A percentile compares a stretch with the other conserved stretches of the same genome.
Evolutionary conservation across 2,329 filamentous ascomycete species (phyloP).

Genomic region (Myotisia sp.): DNA sequence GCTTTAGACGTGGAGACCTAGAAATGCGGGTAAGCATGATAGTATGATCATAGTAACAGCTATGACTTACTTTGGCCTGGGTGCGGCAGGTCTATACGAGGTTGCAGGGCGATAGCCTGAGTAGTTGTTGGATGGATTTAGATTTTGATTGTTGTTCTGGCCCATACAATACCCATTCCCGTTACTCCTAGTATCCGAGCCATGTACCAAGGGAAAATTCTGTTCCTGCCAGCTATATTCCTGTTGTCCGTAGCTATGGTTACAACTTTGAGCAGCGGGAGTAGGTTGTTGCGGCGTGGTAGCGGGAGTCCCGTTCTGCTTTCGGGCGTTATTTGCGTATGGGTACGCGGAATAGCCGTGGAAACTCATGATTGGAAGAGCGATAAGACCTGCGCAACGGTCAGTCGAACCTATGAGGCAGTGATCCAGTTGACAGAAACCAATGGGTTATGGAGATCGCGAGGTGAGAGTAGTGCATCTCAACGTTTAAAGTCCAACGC

Average conservation of each 20-base stretch:
- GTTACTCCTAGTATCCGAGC: constrained; percentile 2
- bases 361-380: too few species aligned
- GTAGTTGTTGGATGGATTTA: constrained; percentile 4
- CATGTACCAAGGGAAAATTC: constrained; percentile 2
- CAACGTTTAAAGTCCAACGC: too few species aligned
- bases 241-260: constrained; percentile 8
- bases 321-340: not conserved
- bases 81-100: not conserved
- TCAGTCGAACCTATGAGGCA: too few species aligned
- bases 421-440: too few species aligned
- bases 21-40: too few species aligned
- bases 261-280: constrained; percentile 4
- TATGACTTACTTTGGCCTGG: not conserved
- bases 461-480: too few species aligned
- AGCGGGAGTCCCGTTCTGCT: not conserved
- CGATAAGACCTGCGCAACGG: too few species aligned
- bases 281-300: not conserved
- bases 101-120: constrained; percentile 7
- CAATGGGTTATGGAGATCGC: too few species aligned
- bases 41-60: too few species aligned
- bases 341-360: too few species aligned
- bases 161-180: constrained; percentile 7
- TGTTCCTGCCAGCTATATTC: constrained; percentile 9
- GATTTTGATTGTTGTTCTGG: constrained; percentile 1
- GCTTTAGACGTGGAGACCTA: too few species aligned